Base-by-base conservation (phyloP, 768 basidiomycete genomes). In the Mycena capillaripes region DNA sequence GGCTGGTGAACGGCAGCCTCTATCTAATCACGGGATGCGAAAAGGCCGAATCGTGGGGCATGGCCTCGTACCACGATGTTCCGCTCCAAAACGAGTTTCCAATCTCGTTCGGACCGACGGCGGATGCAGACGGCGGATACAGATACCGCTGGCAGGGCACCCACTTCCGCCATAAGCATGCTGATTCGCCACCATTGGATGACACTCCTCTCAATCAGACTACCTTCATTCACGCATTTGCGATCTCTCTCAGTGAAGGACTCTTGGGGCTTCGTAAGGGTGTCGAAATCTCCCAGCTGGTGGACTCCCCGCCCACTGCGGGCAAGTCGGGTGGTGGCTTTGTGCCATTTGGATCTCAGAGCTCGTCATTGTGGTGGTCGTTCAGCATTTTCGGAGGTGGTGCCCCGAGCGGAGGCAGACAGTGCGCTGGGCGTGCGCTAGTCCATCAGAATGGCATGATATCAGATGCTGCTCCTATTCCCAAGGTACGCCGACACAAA, bases 11-110 rank as follows among this genome's bases (percentile, higher is more conserved):
- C 36, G 72, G 74, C 16, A 23, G 69, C 3, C 58, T 78, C 0
- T 76, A 75, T 66, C 56, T 78, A 29, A 52, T 78, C 44, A 76
- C 77, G 7, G 77, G 77, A 10, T 75, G 74, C 42, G 70, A 76
- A 30, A 76, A 78, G 55, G 46, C 74, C 0, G 36, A 36, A 8
- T 69, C 61, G 16, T 73, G 77, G 72, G 77, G 67, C 7, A 74
- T 71, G 6, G 77, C 75, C 23, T 27, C 76, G 2, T 75, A 73
- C 50, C 50, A 73, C 7, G n/a, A 53, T 30, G 59, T 62, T 56
- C 10, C 68, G 8, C 14, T 29, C 21, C 23, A 21, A 17, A 23
- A 4, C n/a, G 40, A 48, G 34, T 69, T 62, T 23, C 34, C 30
- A 27, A 23, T 69, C 17, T 23, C 60, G 25, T 69, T 69, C 42